Evolutionary conservation across 139 green algal species (phyloP).

Genomic region (Eudorina sp.): DNA sequence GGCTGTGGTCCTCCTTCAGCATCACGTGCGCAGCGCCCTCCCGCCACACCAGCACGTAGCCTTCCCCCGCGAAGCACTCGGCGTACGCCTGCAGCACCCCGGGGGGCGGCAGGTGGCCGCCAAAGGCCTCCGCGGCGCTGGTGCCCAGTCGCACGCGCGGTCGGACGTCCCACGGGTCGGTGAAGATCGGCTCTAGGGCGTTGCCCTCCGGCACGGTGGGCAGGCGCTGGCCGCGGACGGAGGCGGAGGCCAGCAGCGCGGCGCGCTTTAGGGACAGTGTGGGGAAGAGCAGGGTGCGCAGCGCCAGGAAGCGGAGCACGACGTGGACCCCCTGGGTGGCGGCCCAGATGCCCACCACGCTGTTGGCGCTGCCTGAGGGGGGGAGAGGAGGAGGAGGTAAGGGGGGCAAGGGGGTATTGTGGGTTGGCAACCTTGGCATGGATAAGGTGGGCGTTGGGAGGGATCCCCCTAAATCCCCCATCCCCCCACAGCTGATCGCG

Average conservation of each 20-base stretch:
- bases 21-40: slow-evolving; percentile 64
- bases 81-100: slow-evolving; percentile 46
- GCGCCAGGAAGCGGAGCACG: slow-evolving; percentile 67
- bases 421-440: too few species aligned
- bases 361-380: slow-evolving; percentile 49
- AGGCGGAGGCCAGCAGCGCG: slow-evolving; percentile 48
- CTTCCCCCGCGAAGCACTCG: slow-evolving; percentile 64
- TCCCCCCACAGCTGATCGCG: too few species aligned
- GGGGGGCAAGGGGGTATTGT: too few species aligned
- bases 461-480: too few species aligned
- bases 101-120: background rate
- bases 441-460: too few species aligned
- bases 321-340: slow-evolving; percentile 76
- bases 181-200: slow-evolving; percentile 55
- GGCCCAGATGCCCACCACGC: slow-evolving; percentile 73
- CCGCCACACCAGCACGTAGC: slow-evolving; percentile 75
- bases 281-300: slow-evolving; percentile 72
- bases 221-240: slow-evolving; percentile 54
- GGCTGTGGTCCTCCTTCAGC: slow-evolving; percentile 59
- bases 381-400: too few species aligned
- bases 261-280: slow-evolving; percentile 79
- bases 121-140: slow-evolving; percentile 56
- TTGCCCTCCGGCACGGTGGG: slow-evolving; percentile 54
- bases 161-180: slow-evolving; percentile 19
- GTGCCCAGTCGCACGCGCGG: slow-evolving; percentile 59